phyloP scores from a whole-genome alignment of 2,329 filamentous ascomycete species.

The Xylaria sp. region DNA sequence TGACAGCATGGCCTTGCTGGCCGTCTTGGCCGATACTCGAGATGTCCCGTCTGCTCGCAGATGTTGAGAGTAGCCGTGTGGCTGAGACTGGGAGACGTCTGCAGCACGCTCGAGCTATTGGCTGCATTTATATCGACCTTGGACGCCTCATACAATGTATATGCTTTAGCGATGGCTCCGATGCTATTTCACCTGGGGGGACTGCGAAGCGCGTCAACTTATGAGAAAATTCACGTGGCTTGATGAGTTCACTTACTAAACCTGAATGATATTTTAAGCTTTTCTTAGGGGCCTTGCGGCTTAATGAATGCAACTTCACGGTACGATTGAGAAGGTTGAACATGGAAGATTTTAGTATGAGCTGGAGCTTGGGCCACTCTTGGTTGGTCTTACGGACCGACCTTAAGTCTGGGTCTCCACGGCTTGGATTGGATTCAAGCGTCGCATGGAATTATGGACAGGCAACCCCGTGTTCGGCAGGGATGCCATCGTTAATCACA shows the following conservation, averaged over 20 bases:
- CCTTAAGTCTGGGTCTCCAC: no score
- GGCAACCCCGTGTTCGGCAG: not conserved
- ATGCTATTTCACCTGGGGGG: not conserved
- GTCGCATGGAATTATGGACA: not conserved
- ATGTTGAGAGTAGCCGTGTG: not conserved
- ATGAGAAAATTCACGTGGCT: not conserved
- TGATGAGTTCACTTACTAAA: not conserved
- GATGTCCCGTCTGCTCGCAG: not conserved
- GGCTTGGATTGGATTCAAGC: no score
- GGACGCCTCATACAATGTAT: no score
- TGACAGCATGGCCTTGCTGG: constrained; percentile 46
- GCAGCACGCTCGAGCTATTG: constrained; percentile 22
- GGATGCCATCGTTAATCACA: not conserved
- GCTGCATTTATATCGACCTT: constrained; percentile 23
- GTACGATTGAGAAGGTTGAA: constrained; percentile 16
- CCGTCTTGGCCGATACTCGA: not conserved
- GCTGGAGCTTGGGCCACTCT: constrained; percentile 33
- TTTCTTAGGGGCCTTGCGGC: not conserved
- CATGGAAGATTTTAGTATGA: constrained; percentile 28
- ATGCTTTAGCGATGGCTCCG: not conserved
- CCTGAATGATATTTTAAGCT: not conserved
- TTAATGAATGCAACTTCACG: not conserved
- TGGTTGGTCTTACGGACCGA: no score
- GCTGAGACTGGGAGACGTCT: constrained; percentile 21
- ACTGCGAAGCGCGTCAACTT: not conserved